phyloP scores from a whole-genome alignment of 345 rosid species.

The Cardiospermum halicacabum region DNA sequence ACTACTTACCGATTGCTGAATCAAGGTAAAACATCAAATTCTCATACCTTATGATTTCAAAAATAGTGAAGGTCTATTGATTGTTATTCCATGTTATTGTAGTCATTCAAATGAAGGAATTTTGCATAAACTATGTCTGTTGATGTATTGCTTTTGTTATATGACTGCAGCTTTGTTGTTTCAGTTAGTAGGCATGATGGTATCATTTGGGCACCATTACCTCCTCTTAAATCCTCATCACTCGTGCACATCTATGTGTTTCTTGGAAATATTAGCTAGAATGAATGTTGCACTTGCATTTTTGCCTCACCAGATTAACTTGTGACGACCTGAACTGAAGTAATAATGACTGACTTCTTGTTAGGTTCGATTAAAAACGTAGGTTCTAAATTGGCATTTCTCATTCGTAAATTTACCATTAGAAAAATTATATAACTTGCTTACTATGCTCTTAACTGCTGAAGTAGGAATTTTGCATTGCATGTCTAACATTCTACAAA shows the following conservation, averaged over 20 bases:
- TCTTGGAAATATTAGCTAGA: not conserved
- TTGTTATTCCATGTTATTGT: not conserved
- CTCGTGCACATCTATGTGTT: not conserved
- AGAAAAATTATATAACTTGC: not conserved
- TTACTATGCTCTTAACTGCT: not conserved
- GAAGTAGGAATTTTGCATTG: not conserved
- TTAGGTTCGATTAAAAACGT: not conserved
- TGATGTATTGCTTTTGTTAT: not conserved
- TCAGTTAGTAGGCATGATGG: not conserved
- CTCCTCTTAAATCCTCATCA: not conserved
- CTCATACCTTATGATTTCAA: not conserved
- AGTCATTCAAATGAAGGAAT: not conserved
- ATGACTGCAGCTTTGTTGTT: not conserved
- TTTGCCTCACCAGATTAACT: not conserved
- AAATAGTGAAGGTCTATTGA: not conserved
- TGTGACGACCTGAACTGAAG: not conserved
- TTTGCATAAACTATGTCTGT: no score
- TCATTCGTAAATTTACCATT: not conserved
- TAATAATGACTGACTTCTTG: not conserved
- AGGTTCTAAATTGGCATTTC: not conserved
- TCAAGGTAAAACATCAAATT: slow-evolving; percentile 57
- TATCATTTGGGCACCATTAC: not conserved
- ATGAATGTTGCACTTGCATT: not conserved
- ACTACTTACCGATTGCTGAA: slow-evolving; percentile 51
- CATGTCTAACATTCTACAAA: not conserved